phyloP scores from a whole-genome alignment of 495 filamentous ascomycete genomes.

The Glonium stellatum region DNA sequence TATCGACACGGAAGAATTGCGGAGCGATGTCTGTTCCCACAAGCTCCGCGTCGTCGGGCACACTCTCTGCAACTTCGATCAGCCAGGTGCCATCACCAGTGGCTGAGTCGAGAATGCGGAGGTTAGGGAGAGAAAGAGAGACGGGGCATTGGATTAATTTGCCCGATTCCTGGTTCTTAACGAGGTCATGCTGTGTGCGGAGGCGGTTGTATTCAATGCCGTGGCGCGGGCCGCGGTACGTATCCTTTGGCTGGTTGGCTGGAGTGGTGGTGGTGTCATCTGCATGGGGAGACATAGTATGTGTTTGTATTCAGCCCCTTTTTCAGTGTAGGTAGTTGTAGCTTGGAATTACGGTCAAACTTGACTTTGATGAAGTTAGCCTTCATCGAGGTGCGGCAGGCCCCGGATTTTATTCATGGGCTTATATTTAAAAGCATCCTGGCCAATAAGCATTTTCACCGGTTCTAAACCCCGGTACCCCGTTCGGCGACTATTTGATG shows the following conservation, averaged over 20 bases:
- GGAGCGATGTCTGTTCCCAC: slow-evolving; percentile 12
- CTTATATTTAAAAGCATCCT: background rate
- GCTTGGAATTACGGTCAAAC: background rate
- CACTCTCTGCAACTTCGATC: background rate
- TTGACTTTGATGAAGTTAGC: background rate
- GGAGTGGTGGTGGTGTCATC: background rate
- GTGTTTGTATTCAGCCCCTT: background rate
- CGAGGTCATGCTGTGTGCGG: slow-evolving; percentile 4
- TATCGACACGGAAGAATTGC: slow-evolving; percentile 2
- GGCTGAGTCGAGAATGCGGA: slow-evolving; percentile 55
- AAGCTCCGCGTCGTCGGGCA: background rate
- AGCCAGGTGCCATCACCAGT: slow-evolving; percentile 14
- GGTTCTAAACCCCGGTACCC: background rate
- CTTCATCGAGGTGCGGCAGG: background rate
- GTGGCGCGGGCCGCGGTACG: slow-evolving; percentile 3
- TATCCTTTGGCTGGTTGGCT: background rate
- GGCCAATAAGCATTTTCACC: background rate
- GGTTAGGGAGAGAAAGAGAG: slow-evolving; percentile 35
- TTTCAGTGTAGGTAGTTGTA: background rate
- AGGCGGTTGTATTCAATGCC: slow-evolving; percentile 4
- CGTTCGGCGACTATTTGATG: slow-evolving; percentile 1
- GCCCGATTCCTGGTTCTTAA: background rate
- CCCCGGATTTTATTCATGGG: background rate
- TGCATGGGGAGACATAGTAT: background rate
- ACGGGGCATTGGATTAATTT: slow-evolving; percentile 4